Evolutionary conservation across 2,329 filamentous ascomycete species (phyloP).

Genomic region (Xylaria sp.): DNA sequence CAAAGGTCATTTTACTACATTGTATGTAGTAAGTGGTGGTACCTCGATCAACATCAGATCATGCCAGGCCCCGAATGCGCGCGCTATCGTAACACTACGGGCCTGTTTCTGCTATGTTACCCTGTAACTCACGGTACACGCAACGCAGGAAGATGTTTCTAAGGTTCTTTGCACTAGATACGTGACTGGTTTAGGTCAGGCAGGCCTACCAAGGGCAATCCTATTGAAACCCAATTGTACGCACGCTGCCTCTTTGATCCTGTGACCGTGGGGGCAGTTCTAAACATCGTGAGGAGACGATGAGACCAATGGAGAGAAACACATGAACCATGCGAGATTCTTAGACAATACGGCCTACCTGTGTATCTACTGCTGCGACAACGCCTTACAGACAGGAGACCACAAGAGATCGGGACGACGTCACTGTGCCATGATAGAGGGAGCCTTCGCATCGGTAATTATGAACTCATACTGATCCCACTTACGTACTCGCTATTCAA

Average conservation of each 20-base stretch:
- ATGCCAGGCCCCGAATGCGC: constrained; percentile 1
- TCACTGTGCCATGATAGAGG: neutral
- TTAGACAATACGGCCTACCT: neutral
- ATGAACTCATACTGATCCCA: neutral
- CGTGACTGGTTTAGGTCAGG: neutral
- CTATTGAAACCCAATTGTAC: constrained; percentile 1
- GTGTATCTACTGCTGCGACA: neutral
- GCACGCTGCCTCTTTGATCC: neutral
- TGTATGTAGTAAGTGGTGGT: neutral
- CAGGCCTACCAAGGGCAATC: constrained; percentile 16
- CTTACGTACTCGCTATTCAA: neutral
- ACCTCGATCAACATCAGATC: neutral
- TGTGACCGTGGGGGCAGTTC: too few species aligned
- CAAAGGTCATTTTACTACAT: too few species aligned
- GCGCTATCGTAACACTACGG: neutral
- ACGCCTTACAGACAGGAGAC: neutral
- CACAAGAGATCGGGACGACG: neutral
- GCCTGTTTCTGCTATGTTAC: neutral
- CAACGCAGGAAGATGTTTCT: constrained; percentile 7
- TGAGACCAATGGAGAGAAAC: constrained; percentile 15
- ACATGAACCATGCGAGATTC: neutral
- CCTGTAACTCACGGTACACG: constrained; percentile 3
- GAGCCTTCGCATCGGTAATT: neutral
- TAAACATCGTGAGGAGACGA: too few species aligned
- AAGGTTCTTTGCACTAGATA: too few species aligned